Evolutionary conservation across 495 filamentous ascomycete genomes (phyloP), one percentile per base, ranked within the genome.

Genomic region (Talaromyces wortmannii): DNA sequence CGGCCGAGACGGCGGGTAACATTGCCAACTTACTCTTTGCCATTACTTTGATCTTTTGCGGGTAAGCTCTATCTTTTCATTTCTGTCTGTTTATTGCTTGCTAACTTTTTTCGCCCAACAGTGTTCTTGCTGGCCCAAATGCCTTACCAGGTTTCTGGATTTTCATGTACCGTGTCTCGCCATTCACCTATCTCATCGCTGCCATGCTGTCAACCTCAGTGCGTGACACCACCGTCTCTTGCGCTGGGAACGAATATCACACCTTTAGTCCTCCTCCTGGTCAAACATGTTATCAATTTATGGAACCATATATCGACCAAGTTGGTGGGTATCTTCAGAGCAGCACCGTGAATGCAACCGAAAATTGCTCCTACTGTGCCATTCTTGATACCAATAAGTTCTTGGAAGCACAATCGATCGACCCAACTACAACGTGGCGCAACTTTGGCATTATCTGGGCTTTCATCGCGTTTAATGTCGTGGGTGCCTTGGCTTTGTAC

Each of bases 161-260:
- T 59, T 91, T 91, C 75, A 88, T 91, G 85, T 90, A 91, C 66
- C 83, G 84, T 30, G 72, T 88, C 50, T 88, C 84, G 6, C 88
- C 89, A 6, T 83, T 91, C 55, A 87, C 84, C 0, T 91, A 91
- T 59, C 68, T 88, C 0, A 79, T 90, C 6, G 76, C 73, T 31
- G 80, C 78, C 13, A 80, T 90, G 64, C 59, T 90, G n/a, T 79
- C 84, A 0, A 75, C 74, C 0, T 81, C 76, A 0, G 62, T 91
- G 5, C 78, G 83, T n/a, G 83, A 86, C 31, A 78, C 77, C 2
- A 18, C 63, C 0, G 81, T 85, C 1, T 11, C 65, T 1, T 92
- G 89, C 68, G 75, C 85, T 13, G 52, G 60, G 6, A 83, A 82
- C 59, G 88, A 92, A 64, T 68, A 76, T 29, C 61, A 84, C 16